phyloP scores from a whole-genome alignment of 2,329 filamentous ascomycete genomes.

The Cladosporium oxysporum region DNA sequence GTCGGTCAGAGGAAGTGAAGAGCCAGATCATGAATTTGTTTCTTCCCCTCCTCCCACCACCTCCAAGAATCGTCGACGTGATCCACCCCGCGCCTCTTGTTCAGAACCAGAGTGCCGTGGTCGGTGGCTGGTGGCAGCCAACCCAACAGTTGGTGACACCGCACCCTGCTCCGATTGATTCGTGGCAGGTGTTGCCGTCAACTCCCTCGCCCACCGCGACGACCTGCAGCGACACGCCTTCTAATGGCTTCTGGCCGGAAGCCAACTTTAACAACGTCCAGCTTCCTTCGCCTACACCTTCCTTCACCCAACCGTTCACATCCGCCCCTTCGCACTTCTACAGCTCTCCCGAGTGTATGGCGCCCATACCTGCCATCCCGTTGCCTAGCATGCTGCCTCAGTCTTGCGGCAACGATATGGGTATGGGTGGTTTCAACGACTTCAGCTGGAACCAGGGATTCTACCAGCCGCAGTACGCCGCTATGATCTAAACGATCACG shows the following conservation, averaged over 20 bases:
- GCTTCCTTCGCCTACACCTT: slow-evolving; percentile 75
- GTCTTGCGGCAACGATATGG: slow-evolving; percentile 71
- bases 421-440: slow-evolving; percentile 65
- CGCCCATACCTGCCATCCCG: slow-evolving; percentile 74
- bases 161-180: slow-evolving; percentile 72
- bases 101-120: slow-evolving; percentile 68
- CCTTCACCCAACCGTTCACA: slow-evolving; percentile 73
- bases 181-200: slow-evolving; percentile 89
- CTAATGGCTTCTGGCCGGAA: slow-evolving; percentile 74
- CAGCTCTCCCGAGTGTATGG: slow-evolving; percentile 72
- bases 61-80: slow-evolving; percentile 85
- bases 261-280: slow-evolving; percentile 72
- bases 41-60: slow-evolving; percentile 80
- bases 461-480: slow-evolving; percentile 69
- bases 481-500: slow-evolving; percentile 65
- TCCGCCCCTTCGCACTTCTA: slow-evolving; percentile 64
- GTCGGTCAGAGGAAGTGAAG: slow-evolving; percentile 93
- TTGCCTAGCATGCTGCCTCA: slow-evolving; percentile 86
- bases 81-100: slow-evolving; percentile 83
- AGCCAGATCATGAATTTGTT: slow-evolving; percentile 79
- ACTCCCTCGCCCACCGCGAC: slow-evolving; percentile 72
- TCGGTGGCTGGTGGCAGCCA: slow-evolving; percentile 71
- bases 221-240: slow-evolving; percentile 70
- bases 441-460: slow-evolving; percentile 90
- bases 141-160: slow-evolving; percentile 60